Evolutionary conservation across 345 rosid genomes (phyloP), one percentile per base, ranked within the genome.

Genomic region (Dovyalis caffra): DNA sequence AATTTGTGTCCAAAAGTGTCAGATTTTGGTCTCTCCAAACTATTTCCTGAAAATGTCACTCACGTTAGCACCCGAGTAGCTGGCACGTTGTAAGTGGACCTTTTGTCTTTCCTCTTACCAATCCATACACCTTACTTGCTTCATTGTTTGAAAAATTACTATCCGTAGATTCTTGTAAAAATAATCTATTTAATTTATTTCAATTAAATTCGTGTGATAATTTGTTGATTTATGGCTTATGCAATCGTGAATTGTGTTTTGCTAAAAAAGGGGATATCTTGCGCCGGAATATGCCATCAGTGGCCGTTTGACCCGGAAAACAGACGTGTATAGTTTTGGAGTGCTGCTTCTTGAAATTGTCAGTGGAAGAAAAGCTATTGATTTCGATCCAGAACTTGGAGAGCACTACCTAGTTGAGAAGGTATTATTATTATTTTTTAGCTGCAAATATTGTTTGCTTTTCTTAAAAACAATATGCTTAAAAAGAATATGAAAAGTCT

Each of bases 281-380:
- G 86, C 87, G 31, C 89, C 89, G 5, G 84, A 86, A 43, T 82
- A 84, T 8, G 87, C 87, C 0, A 12, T 80, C 0, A 82, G 68
- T 3, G 87, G 86, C 16, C 79, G 20, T 8, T 25, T 84, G 56
- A 78, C 87, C 1, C 58, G 87, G 45, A 86, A 86, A 74, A 69
- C 82, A 10, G 89, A 84, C 16, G 77, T 86, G 1, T 84, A 84
- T 63, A 84, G 87, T 18, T 84, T 78, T 11, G 86, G 89, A 40
- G 85, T 84, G 0, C 40, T 84, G 2, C 79, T 84, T 9, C 74
- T 86, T 6, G 87, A 82, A 38, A 82, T 86, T 25, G 71, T 81
- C 1, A 79, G 79, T 26, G 85, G 89, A 25, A 66, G 81, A 61
- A 76, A 81, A 6, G 69, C 85, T 0, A 60, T 83, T 23, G 85